Evolutionary conservation across 306 rosid species (phyloP).

Genomic region (Trifolium fragiferum): DNA sequence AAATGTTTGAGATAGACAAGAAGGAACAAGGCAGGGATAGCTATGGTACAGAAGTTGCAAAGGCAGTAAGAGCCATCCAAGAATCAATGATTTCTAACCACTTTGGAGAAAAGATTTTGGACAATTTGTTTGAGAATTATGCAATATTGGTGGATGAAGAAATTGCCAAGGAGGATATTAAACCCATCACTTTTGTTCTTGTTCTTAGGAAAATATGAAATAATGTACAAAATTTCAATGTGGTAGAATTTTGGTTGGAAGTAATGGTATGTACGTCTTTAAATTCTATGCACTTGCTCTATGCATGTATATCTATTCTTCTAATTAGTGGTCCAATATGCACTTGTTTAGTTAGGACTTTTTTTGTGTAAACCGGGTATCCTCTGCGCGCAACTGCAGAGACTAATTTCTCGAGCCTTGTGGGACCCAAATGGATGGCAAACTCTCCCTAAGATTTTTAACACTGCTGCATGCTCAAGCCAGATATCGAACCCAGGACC

Average conservation of each 20-base stretch:
- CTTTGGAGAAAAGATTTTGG: constrained; percentile 77
- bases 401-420: too few species aligned
- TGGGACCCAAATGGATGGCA: too few species aligned
- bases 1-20: constrained; percentile 62
- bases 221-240: not conserved
- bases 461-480: too few species aligned
- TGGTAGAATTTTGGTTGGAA: not conserved
- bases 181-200: constrained; percentile 61
- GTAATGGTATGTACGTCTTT: not conserved
- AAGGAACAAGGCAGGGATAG: constrained; percentile 46
- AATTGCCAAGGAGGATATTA: constrained; percentile 60
- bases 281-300: not conserved
- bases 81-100: constrained; percentile 78
- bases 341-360: not conserved
- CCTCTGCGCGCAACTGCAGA: too few species aligned
- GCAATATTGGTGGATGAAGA: constrained; percentile 67
- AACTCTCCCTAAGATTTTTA: too few species aligned
- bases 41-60: constrained; percentile 66
- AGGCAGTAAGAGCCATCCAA: constrained; percentile 85
- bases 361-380: too few species aligned
- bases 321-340: constrained; percentile 1
- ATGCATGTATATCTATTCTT: not conserved
- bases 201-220: constrained; percentile 62
- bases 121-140: constrained; percentile 64
- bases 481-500: too few species aligned